Conservation (phyloP, 257 asterid species). For the Nicotiana sylvestris region DNA sequence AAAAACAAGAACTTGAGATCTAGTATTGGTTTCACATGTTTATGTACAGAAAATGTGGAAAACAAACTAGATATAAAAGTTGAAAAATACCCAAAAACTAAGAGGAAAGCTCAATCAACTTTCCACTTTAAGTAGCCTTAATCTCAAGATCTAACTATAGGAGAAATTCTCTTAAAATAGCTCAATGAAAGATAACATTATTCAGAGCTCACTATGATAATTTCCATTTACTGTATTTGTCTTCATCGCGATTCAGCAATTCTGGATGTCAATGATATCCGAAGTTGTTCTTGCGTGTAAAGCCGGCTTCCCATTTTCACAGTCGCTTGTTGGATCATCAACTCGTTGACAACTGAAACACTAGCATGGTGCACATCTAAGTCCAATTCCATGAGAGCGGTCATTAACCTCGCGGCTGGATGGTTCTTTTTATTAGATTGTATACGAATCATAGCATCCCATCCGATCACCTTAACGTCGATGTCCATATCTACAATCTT, state of each 20-base stretch:
- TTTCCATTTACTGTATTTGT: neutral
- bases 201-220: constrained; percentile 14
- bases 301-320: constrained; percentile 70
- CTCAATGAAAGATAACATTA: neutral
- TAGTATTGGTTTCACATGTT: constrained; percentile 13
- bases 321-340: constrained; percentile 79
- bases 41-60: constrained; percentile 10
- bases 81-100: neutral
- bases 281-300: constrained; percentile 69
- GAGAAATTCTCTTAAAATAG: neutral
- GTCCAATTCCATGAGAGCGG: constrained; percentile 59
- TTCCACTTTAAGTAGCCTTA: neutral
- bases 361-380: constrained; percentile 77
- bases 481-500: constrained; percentile 45
- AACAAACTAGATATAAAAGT: neutral
- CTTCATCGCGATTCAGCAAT: constrained; percentile 37
- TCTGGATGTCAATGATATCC: constrained; percentile 51
- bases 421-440: constrained; percentile 68
- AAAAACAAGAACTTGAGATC: neutral
- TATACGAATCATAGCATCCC: constrained; percentile 74
- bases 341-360: constrained; percentile 66
- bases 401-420: constrained; percentile 81
- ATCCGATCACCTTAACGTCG: constrained; percentile 65
- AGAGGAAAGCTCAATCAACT: constrained; percentile 13
- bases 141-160: neutral